phyloP scores from a whole-genome alignment of 2,329 filamentous ascomycete genomes.

The Dactylonectria macrodidyma region DNA sequence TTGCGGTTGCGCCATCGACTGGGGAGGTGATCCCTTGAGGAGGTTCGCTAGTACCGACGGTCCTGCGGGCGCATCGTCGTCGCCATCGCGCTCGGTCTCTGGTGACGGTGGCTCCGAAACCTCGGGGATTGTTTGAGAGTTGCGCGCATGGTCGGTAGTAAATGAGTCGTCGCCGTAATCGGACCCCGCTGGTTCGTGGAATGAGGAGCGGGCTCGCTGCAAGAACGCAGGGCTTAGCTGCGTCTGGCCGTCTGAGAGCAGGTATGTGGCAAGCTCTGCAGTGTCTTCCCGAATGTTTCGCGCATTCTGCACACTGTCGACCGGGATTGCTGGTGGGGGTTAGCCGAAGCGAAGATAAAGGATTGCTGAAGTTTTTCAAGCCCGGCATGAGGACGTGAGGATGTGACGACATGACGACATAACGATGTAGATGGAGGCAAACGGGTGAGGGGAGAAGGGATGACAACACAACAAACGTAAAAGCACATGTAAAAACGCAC shows the following conservation, averaged over 20 bases:
- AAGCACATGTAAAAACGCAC: constrained; percentile 57
- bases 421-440: constrained; percentile 10
- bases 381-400: constrained; percentile 3
- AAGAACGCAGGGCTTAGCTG: constrained; percentile 63
- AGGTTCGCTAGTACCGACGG: constrained; percentile 65
- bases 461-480: background rate
- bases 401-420: constrained; percentile 1
- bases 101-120: constrained; percentile 65
- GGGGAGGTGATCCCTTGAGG: constrained; percentile 64
- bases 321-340: constrained; percentile 56
- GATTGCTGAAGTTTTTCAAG: background rate
- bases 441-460: background rate
- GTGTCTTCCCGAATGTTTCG: constrained; percentile 88
- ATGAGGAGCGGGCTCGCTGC: constrained; percentile 50
- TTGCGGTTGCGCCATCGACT: constrained; percentile 48
- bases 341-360: constrained; percentile 2
- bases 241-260: constrained; percentile 75
- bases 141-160: constrained; percentile 43
- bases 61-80: constrained; percentile 43
- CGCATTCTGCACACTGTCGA: constrained; percentile 82
- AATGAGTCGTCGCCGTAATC: constrained; percentile 42
- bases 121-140: constrained; percentile 71
- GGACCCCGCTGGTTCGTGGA: constrained; percentile 47
- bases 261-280: constrained; percentile 87
- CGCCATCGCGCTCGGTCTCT: constrained; percentile 34